A percentile compares a stretch with the other conserved stretches of the same genome.
These are phyloP conservation scores for Alternaria consortialis DNA, from an alignment of 2,329 filamentous ascomycete species.

Conservation along the genomic window DNA sequence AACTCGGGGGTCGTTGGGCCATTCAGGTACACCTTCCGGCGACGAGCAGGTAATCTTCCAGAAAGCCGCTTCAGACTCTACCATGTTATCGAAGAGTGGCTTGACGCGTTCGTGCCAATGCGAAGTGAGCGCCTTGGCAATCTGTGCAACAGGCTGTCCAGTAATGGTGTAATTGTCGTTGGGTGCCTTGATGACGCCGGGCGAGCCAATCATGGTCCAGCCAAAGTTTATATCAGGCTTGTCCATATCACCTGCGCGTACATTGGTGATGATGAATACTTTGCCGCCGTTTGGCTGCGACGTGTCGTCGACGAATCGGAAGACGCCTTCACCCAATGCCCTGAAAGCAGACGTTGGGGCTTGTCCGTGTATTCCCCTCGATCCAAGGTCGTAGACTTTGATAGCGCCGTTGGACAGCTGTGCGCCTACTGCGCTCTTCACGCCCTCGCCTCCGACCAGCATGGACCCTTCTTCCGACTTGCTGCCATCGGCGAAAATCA, in stretches of 20 bases:
- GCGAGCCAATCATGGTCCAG: conserved; percentile 69
- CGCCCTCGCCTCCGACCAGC: conserved; percentile 70
- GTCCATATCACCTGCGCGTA: conserved; percentile 67
- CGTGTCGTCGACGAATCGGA: conserved; percentile 61
- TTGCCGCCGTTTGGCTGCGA: conserved; percentile 54
- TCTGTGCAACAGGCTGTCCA: conserved; percentile 64
- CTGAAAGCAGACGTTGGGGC: conserved; percentile 70
- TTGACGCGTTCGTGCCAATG: conserved; percentile 66
- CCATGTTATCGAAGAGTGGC: conserved; percentile 68
- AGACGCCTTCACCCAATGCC: conserved; percentile 70
- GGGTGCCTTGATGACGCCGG: conserved; percentile 66
- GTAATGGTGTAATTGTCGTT: conserved; percentile 69
- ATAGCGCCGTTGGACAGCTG: conserved; percentile 67
- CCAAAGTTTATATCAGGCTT: conserved; percentile 66
- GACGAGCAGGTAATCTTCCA: conserved; percentile 73
- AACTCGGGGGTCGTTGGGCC: conserved; percentile 65
- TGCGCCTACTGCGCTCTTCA: conserved; percentile 67
- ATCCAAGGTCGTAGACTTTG: conserved; percentile 70
- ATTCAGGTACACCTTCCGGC: conserved; percentile 67
- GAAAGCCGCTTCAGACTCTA: conserved; percentile 66
- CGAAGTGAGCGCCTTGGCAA: conserved; percentile 64
- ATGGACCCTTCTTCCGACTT: conserved; percentile 67
- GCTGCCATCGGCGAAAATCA: conserved; percentile 68
- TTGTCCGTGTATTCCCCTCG: conserved; percentile 71
- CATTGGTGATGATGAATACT: conserved; percentile 70